Conservation (phyloP, 352 stramenopile species). For the Phytophthora tubulina region DNA sequence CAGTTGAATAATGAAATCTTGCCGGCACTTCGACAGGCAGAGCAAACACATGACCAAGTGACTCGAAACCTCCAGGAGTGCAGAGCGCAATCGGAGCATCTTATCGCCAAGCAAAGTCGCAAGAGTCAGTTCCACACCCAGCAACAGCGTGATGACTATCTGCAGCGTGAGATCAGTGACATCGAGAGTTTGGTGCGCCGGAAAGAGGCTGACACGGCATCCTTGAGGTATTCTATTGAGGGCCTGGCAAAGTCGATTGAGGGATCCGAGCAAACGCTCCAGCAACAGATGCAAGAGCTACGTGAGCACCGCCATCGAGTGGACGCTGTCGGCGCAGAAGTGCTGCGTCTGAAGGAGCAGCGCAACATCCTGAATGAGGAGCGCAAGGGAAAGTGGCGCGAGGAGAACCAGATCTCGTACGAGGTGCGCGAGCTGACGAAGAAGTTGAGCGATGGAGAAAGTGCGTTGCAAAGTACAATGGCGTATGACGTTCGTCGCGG, state of each 20-base stretch:
- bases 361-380: conserved; percentile 83
- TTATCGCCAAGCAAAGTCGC: conserved; percentile 97
- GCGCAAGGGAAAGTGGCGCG: conserved; percentile 83
- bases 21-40: conserved; percentile 59
- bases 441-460: conserved; percentile 79
- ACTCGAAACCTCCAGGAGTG: conserved; percentile 67
- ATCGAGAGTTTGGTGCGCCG: conserved; percentile 68
- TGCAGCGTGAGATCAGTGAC: conserved; percentile 72
- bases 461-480: conserved; percentile 86
- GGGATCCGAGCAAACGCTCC: conserved; percentile 56
- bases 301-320: conserved; percentile 61
- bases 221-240: conserved; percentile 55
- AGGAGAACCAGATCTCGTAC: conserved; percentile 82
- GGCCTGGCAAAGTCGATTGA: conserved; percentile 52
- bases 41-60: conserved; percentile 88
- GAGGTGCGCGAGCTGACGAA: conserved; percentile 81
- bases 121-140: conserved; percentile 95
- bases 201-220: conserved; percentile 64
- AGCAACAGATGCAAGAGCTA: conserved; percentile 59
- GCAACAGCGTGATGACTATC: conserved; percentile 92
- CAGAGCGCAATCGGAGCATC: conserved; percentile 78
- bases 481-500: conserved; percentile 86
- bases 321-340: conserved; percentile 58
- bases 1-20: conserved; percentile 65
- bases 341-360: conserved; percentile 83